Evolutionary conservation across 495 filamentous ascomycete species (phyloP).

Genomic region (Penicillium cosmopolitanum): DNA sequence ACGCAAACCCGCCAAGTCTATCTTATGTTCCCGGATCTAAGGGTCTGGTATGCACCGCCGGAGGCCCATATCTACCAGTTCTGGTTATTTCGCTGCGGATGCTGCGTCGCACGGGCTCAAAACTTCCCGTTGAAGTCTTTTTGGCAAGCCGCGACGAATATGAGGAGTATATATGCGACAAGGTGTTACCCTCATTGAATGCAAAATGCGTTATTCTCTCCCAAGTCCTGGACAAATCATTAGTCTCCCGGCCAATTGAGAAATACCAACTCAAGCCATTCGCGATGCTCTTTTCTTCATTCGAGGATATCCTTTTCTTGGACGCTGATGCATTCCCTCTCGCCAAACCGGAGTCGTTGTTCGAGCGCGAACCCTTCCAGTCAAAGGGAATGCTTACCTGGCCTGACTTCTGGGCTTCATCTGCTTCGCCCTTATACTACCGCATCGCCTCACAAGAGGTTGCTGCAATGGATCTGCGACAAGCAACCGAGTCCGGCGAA

Average conservation of each 20-base stretch:
- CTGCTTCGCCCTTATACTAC: too few relatives aligned
- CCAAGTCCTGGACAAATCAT: background rate
- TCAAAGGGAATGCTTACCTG: too few relatives aligned
- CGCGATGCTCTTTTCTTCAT: constrained; percentile 57
- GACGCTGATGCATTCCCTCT: constrained; percentile 51
- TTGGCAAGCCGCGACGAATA: constrained; percentile 46
- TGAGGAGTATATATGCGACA: too few relatives aligned
- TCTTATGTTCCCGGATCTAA: constrained; percentile 26
- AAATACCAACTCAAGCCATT: constrained; percentile 59
- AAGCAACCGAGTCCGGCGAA: too few relatives aligned
- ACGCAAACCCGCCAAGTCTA: constrained; percentile 26
- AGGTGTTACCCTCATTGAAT: too few relatives aligned
- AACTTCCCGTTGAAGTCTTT: constrained; percentile 58
- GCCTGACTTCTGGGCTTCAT: too few relatives aligned
- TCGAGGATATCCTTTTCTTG: constrained; percentile 58
- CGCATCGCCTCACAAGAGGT: too few relatives aligned
- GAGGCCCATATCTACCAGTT: constrained; percentile 43
- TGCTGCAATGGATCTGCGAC: too few relatives aligned
- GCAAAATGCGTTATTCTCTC: too few relatives aligned
- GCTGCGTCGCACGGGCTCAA: constrained; percentile 55
- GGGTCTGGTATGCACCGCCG: constrained; percentile 49
- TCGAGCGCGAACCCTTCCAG: too few relatives aligned
- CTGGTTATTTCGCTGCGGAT: constrained; percentile 54
- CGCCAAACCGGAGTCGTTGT: too few relatives aligned
- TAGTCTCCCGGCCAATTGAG: constrained; percentile 27